Base-by-base conservation (phyloP, 1,139 yeast genomes). In the Yamadazyma mexicana region DNA sequence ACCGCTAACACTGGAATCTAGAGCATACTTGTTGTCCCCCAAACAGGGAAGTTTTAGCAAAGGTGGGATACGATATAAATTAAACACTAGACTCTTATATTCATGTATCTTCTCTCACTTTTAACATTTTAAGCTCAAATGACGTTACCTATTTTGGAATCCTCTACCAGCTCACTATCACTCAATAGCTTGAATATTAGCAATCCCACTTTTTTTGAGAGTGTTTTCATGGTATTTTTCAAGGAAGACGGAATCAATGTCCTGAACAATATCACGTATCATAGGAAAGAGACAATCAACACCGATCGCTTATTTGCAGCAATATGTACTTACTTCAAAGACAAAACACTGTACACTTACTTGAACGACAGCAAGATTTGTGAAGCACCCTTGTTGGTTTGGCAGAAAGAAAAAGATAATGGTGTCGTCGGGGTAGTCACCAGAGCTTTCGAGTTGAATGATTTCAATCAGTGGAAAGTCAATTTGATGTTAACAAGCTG, bases 391-490 rank as follows among this genome's bases (percentile, higher is more conserved):
- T 8, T 42, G 40, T 39, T 43, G 35, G 45, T 54, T 33, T 53
- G 62, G 62, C 63, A 60, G 41, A 43, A 37, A 24, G 25, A 33
- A 15, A 24, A 44, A 23, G 50, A 46, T 23, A 54, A 44, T 7
- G 37, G 43, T 5, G 48, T 53, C 37, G 50, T 55, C 17, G 75
- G 75, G 1, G 42, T 66, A 9, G 52, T 66, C 17, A 58, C 67
- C 11, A 55, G 55, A 14, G 40, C 39, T n/a, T 54, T 59, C 28
- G 47, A 47, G 10, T 47, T 49, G 4, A 45, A 53, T 7, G 48
- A 45, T 1, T 65, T 68, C 50, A 72, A 68, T 30, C 26, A 36
- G 17, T 68, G 74, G 72, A 64, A 69, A 40, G 49, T 64, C 37
- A 45, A 55, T 26, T 52, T 68, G 20, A 34, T 69, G 23, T 47